Conservation (phyloP, 495 filamentous ascomycete genomes). For the Podospora didyma region DNA sequence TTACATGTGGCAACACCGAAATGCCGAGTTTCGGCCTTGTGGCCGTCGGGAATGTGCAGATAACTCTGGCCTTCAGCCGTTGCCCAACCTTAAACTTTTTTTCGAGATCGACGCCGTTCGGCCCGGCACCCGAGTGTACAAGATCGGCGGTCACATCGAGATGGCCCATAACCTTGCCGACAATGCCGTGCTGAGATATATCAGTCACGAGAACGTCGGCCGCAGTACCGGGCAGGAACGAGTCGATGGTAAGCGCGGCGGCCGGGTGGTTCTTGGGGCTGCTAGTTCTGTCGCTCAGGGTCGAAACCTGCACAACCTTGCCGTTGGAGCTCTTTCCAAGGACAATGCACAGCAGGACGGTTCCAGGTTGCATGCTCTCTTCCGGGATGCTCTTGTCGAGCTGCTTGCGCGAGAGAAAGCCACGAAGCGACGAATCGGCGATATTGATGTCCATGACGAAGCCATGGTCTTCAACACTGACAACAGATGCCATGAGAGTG, state of each 20-base stretch:
- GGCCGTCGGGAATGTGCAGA: conserved; percentile 74
- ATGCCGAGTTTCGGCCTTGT: conserved; percentile 80
- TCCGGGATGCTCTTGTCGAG: conserved; percentile 62
- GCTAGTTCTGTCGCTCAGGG: conserved; percentile 61
- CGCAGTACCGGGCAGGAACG: conserved; percentile 85
- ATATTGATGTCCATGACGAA: conserved; percentile 89
- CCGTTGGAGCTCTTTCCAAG: conserved; percentile 70
- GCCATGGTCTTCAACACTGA: conserved; percentile 92
- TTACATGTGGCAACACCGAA: conserved; percentile 78
- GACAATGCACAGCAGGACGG: conserved; percentile 78
- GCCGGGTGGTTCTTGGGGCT: conserved; percentile 66
- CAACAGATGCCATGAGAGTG: conserved; percentile 80
- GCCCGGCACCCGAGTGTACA: conserved; percentile 76
- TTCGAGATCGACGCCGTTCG: conserved; percentile 57
- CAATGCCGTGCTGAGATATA: conserved; percentile 51
- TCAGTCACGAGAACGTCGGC: conserved; percentile 83
- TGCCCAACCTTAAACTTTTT: conserved; percentile 73
- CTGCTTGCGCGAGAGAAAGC: conserved; percentile 88
- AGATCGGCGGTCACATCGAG: conserved; percentile 85
- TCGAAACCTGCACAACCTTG: conserved; percentile 82
- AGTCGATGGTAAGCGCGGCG: conserved; percentile 78
- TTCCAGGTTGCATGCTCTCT: conserved; percentile 57
- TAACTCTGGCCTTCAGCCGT: conserved; percentile 80
- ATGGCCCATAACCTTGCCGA: conserved; percentile 88
- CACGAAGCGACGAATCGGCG: conserved; percentile 59